phyloP scores from a whole-genome alignment of 2,329 filamentous ascomycete species.

The Monosporascus sp. region DNA sequence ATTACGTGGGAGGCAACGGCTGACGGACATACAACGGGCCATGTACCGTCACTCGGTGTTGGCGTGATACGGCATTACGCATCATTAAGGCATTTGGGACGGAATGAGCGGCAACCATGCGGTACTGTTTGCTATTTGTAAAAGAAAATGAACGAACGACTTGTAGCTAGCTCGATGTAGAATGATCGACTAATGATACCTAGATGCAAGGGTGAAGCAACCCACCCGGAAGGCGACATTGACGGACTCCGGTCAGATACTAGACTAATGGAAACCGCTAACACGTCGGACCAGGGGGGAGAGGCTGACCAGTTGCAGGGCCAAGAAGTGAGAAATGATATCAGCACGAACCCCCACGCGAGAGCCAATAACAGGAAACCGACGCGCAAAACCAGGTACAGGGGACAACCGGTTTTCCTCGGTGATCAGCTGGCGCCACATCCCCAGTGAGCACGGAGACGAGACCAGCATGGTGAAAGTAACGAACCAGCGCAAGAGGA shows the following conservation, averaged over 20 bases:
- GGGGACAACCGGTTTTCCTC: background rate
- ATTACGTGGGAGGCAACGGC: too few species aligned
- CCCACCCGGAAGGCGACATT: slow-evolving; percentile 2
- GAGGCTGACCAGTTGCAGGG: too few species aligned
- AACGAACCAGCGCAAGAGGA: background rate
- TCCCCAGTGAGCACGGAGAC: background rate
- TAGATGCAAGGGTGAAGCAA: slow-evolving; percentile 3
- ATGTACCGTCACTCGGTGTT: background rate
- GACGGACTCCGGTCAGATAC: background rate
- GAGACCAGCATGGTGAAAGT: background rate
- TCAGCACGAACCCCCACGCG: too few species aligned
- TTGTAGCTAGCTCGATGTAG: slow-evolving; percentile 12
- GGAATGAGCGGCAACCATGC: background rate
- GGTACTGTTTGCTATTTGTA: background rate
- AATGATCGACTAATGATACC: slow-evolving; percentile 18
- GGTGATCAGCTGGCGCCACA: background rate
- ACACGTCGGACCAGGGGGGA: too few species aligned
- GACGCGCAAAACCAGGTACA: too few species aligned
- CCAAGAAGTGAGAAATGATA: too few species aligned
- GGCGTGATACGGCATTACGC: background rate
- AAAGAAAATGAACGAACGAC: slow-evolving; percentile 13
- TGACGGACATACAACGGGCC: background rate
- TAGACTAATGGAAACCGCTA: background rate
- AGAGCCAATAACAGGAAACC: too few species aligned
- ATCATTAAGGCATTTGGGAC: background rate